Base-by-base conservation (phyloP, 495 filamentous ascomycete species). In the Letharia lupina region DNA sequence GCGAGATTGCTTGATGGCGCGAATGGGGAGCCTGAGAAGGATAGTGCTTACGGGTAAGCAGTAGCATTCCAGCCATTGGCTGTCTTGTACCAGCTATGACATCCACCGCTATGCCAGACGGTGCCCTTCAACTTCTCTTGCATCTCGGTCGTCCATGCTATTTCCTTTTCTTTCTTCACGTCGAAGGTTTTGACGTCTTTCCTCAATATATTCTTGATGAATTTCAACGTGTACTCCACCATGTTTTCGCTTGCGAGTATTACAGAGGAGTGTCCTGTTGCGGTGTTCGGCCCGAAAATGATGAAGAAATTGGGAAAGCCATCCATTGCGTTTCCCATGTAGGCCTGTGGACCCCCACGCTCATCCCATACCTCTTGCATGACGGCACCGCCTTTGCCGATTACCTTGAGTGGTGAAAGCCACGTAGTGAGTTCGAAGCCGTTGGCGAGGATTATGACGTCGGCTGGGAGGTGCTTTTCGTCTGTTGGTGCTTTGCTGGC, bases 301-400 rank as follows among this genome's bases (percentile, higher is more conserved):
- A 87, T 80, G 74, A 89, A 89, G 73, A 88, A 84, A 64, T 89
- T 89, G 0, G 87, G 87, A 71, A 87, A 89, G 0, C 80, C 79
- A 64, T 87, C 83, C 74, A 89, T 78, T 5, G 86, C 84, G 54
- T 82, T 83, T 6, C 85, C 85, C 62, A 83, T 80, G 71, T 89
- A 89, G 8, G 86, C 83, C 65, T 85, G 84, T 0, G 86, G 73
- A 1, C 84, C 83, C 2, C 84, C 84, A 13, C 77, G 68, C 64
- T 80, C 76, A 0, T 82, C 75, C 80, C 83, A 87, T 0, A 82
- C 72, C 54, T 84, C 77, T 39, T 82, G 73, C 37, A 89, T 73
- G 44, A 76, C 73, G 61, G 77, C 77, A 41, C 79, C 81, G 13
- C 72, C 73, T 68, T 73, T 77, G 4, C 86, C 86, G 40, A 72